Conservation (phyloP, 2,329 filamentous ascomycete species). For the Phymatotrichopsis omnivora region DNA sequence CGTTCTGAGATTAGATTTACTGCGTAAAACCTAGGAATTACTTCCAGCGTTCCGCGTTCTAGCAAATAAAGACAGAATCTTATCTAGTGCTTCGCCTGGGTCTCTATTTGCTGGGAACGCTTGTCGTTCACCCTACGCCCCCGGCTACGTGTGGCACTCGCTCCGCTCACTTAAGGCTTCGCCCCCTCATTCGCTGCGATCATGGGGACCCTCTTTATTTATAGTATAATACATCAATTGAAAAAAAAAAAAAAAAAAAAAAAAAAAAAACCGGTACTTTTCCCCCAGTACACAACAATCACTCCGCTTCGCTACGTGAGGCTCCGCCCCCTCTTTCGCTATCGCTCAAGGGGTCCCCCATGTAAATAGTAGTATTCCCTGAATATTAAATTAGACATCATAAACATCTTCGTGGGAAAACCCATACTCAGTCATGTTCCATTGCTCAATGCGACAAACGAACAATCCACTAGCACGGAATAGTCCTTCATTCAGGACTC, state of each 20-base stretch:
- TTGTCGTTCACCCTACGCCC: neutral
- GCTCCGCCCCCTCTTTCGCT: neutral
- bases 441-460: conserved; percentile 13
- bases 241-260: no score
- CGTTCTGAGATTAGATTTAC: conserved; percentile 1
- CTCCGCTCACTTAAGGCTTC: neutral
- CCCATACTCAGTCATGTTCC: no score
- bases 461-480: conserved; percentile 9
- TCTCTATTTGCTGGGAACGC: conserved; percentile 1
- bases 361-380: neutral
- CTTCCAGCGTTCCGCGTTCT: conserved; percentile 1
- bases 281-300: neutral
- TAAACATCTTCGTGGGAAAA: no score
- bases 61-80: conserved; percentile 3
- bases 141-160: conserved; percentile 4
- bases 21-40: conserved; percentile 1
- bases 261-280: neutral
- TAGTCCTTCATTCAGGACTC: conserved; percentile 7
- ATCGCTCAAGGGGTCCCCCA: neutral
- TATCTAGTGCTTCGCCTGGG: neutral
- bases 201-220: no score
- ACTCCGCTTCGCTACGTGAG: neutral
- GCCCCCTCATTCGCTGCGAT: no score
- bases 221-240: neutral
- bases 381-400: neutral